Percentiles rank a stretch among this genome's conserved stretches.
Evolutionary conservation across 148 eudicot species (phyloP).

Genomic region (Chenopodium quinoa): DNA sequence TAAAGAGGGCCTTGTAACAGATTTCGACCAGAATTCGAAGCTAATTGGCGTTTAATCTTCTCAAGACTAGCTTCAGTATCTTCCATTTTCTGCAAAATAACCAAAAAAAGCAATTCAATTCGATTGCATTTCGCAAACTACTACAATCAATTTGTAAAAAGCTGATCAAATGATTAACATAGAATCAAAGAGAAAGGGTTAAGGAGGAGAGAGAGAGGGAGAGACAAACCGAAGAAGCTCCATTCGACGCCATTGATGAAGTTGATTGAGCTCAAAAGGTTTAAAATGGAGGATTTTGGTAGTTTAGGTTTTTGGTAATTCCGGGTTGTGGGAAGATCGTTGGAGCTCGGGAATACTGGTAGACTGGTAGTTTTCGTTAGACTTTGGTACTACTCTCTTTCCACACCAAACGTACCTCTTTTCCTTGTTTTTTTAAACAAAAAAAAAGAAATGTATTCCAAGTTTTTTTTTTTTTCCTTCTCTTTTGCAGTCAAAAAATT

Average conservation of each 20-base stretch:
- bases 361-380: background rate
- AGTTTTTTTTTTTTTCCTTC: no score
- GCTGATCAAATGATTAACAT: background rate
- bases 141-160: slow-evolving; percentile 3
- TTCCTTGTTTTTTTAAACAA: no score
- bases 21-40: slow-evolving; percentile 77
- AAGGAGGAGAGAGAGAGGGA: slow-evolving; percentile 3
- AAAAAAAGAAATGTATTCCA: no score
- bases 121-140: background rate
- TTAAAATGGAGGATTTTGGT: background rate
- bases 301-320: background rate
- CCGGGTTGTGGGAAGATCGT: background rate
- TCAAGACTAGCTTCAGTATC: slow-evolving; percentile 69
- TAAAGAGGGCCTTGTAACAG: slow-evolving; percentile 90
- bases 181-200: background rate
- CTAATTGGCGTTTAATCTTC: slow-evolving; percentile 88
- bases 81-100: slow-evolving; percentile 51
- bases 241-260: slow-evolving; percentile 57
- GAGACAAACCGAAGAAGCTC: slow-evolving; percentile 43
- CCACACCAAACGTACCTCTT: background rate
- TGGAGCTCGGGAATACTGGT: background rate
- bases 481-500: no score
- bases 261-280: slow-evolving; percentile 3
- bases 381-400: background rate
- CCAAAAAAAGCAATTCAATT: background rate